phyloP scores from a whole-genome alignment of 2,329 filamentous ascomycete genomes.

The Apiospora marii region DNA sequence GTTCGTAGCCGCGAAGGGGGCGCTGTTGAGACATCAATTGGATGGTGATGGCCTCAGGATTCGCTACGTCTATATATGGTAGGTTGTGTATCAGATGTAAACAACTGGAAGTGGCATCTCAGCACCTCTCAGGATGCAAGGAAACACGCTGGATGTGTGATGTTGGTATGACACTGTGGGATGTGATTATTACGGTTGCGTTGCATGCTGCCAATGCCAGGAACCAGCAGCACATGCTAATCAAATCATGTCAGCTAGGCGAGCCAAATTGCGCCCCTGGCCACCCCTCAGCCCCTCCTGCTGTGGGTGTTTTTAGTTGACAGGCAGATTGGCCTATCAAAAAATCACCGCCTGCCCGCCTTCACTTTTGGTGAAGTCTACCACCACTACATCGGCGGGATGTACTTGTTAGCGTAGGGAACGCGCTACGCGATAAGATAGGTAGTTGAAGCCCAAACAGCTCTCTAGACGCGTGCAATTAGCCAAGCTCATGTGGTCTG shows the following conservation, averaged over 20 bases:
- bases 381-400: background rate
- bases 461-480: constrained; percentile 29
- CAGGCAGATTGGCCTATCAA: background rate
- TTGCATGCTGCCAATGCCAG: background rate
- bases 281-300: background rate
- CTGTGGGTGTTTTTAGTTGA: background rate
- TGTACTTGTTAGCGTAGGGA: background rate
- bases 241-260: background rate
- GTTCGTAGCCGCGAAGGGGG: background rate
- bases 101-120: background rate
- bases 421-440: constrained; percentile 26
- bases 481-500: background rate
- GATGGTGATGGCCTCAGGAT: background rate
- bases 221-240: background rate
- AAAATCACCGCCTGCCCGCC: background rate
- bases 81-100: background rate
- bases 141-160: background rate
- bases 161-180: background rate
- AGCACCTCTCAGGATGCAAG: background rate
- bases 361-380: background rate
- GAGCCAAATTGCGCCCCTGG: background rate
- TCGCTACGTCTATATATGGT: background rate
- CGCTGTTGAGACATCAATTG: background rate
- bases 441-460: constrained; percentile 7
- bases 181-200: constrained; percentile 9